phyloP scores from a whole-genome alignment of 2,329 filamentous ascomycete genomes.

The Botrytis porri region DNA sequence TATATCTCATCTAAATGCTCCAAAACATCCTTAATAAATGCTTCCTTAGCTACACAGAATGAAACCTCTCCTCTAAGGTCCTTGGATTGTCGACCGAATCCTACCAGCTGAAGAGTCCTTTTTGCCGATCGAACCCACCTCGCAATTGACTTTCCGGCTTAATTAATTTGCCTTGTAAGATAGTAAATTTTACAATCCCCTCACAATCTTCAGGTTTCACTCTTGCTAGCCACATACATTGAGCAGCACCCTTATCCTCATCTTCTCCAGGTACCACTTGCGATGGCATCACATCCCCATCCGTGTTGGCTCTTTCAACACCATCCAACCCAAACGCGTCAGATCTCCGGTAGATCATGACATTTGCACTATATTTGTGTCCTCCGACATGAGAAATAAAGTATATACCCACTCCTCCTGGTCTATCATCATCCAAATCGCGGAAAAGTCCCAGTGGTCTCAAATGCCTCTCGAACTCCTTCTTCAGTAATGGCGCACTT shows the following conservation, averaged over 20 bases:
- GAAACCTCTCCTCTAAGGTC: neutral
- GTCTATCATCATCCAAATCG: slow-evolving; percentile 82
- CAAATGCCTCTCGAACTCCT: slow-evolving; percentile 86
- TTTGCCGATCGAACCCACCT: slow-evolving; percentile 84
- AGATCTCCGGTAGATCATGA: slow-evolving; percentile 76
- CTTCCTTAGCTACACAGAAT: slow-evolving; percentile 23
- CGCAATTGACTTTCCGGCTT: slow-evolving; percentile 83
- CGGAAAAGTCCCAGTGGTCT: slow-evolving; percentile 80
- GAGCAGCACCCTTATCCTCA: slow-evolving; percentile 60
- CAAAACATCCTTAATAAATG: slow-evolving; percentile 35
- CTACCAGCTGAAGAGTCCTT: slow-evolving; percentile 83
- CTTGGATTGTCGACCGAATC: neutral
- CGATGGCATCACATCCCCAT: slow-evolving; percentile 34
- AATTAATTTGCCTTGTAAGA: slow-evolving; percentile 89
- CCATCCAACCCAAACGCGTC: slow-evolving; percentile 38
- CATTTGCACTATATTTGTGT: slow-evolving; percentile 93
- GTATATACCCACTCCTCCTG: slow-evolving; percentile 91
- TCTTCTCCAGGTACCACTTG: slow-evolving; percentile 35
- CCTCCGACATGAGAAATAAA: slow-evolving; percentile 96
- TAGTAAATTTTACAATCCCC: slow-evolving; percentile 83
- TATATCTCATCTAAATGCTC: slow-evolving; percentile 18
- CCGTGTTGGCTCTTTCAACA: slow-evolving; percentile 36
- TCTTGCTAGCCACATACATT: slow-evolving; percentile 90
- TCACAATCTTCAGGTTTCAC: slow-evolving; percentile 87
- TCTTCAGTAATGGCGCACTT: slow-evolving; percentile 82